Evolutionary conservation across 1,139 yeast species (phyloP), one percentile per base, ranked within the genome.

Genomic region (Hansenula lynferdii): DNA sequence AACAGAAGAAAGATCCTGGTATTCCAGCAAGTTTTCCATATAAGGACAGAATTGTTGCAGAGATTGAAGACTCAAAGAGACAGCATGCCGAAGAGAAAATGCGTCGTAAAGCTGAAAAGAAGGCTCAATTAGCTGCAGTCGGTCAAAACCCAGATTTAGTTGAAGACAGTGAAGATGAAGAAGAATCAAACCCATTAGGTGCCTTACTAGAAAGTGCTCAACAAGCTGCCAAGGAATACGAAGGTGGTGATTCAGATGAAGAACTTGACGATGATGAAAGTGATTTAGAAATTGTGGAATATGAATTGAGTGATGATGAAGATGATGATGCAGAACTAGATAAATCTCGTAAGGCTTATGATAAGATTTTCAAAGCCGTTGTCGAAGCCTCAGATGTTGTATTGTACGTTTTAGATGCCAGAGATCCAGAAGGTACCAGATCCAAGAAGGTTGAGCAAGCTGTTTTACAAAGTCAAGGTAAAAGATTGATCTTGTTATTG

Each of bases 361-460:
- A 89, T 60, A 86, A 89, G 62, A 85, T 90, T 37, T 83, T 84
- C 68, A 82, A 81, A 58, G 66, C 80, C 6, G 89, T 81, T 30
- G 90, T 90, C 34, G 97, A 87, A 42, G 81, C 89, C 22, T 71
- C 96, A 2, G 97, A 90, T 62, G 97, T 92, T 42, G 72, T 92
- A 22, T 70, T 92, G 41, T 92, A 94, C 54, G 97, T 92, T 18
- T 69, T 92, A 56, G 99, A 92, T 65, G 96, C 99, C 4, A 80
- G 99, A 62, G 97, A 92, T 63, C 98, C 99, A 38, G 96, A 86
- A 61, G 80, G 90, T 25, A 92, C 98, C 6, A 77, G 99, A 58
- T 89, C 97, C 11, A 78, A 80, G 58, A 86, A 79, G 58, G 94
- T 92, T 28, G 99, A 92, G 67, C 84, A 86, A 58, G 86, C 95